Evolutionary conservation across 805 yeast genomes (phyloP), one percentile per base, ranked within the genome.

Genomic region (Groenewaldozyma salmanticensis): DNA sequence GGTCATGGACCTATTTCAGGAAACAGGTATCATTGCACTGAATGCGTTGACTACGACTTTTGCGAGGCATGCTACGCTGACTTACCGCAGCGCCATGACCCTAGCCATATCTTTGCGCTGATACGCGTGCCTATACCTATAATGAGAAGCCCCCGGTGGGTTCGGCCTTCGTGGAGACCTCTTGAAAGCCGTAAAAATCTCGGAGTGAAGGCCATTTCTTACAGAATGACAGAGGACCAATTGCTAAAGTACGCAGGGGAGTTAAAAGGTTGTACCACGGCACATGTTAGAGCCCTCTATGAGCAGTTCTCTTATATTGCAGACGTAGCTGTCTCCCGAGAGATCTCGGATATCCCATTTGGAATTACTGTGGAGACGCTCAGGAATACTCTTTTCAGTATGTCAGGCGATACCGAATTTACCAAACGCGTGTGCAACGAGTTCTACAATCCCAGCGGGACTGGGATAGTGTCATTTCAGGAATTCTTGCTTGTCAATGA

Each of bases 11-110:
- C 74, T 3, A 59, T 72, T 34, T 45, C 39, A 18, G 81, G 81
- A 5, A 46, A 55, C 4, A 63, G 81, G 38, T 75, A 65, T 50
- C 65, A 67, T 34, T 75, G 81, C 54, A 47, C 67, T 20, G 68
- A 73, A 22, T 75, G 81, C 50, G 52, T 53, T 3, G 73, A 76
- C 52, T 73, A 62, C 52, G 81, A 76, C 51, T 54, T 75, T 39
- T 75, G 81, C 51, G 65, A 65, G 37, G 34, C 48, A 5, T 68
- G 74, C 51, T 71, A 68, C 44, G 39, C 48, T 1, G 33, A 42
- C 4, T 42, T 43, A 7, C 37, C 29, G 13, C 7, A 13, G 29
- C 7, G 29, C 13, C 62, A 58, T 33, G 42, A 47, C 6, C 45
- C 42, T 21, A 39, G 39, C 4, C 62, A 58, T 37, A 40, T 53